Base-by-base conservation (phyloP, 129 eudicot species). In the Helianthus tuberosus region DNA sequence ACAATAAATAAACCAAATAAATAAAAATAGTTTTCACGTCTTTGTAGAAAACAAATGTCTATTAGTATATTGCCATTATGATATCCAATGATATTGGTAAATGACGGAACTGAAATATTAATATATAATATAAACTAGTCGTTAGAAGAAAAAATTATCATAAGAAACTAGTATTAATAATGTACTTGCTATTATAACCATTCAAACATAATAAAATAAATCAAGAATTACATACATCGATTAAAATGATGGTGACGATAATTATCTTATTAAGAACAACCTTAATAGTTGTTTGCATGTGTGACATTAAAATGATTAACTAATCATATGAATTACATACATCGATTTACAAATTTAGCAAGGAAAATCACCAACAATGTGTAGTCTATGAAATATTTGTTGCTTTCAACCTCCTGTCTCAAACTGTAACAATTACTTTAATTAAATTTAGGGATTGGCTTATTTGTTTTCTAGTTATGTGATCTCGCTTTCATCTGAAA, bases 401-500 rank as follows among this genome's bases (percentile, higher is more conserved):
- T 39, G 35, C 75, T 52, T 51, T 53, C 41, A 29, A n/a, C 16
- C 17, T 53, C 5, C 25, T 35, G 64, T 51, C 8, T 7, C 4
- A 16, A 15, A 59, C 44, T 25, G 13, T n/a, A 59, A 14, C 15
- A 27, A 7, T 46, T 47, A 73, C n/a, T n/a, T 32, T 44, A 5
- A 36, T 32, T 74, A 50, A 50, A 63, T 27, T 20, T 39, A 49
- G 62, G 62, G 55, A 48, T n/a, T 62, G 2, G 50, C 14, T 10
- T 12, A 59, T 13, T 53, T 35, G 64, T 75, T 44, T 54, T 66
- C 14, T 13, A 6, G 69, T 62, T 16, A 69, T 44, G 75, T 67
- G 49, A 11, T 68, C 32, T 76, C 69, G 12, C 68, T 76, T 44
- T 76, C 80, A 57, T 11, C 10, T 76, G 80, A 76, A 76, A 76